Percentiles rank a stretch among this genome's conserved stretches.
Evolutionary conservation across 495 filamentous ascomycete genomes (phyloP).

Genomic region (Articulospora tetracladia): DNA sequence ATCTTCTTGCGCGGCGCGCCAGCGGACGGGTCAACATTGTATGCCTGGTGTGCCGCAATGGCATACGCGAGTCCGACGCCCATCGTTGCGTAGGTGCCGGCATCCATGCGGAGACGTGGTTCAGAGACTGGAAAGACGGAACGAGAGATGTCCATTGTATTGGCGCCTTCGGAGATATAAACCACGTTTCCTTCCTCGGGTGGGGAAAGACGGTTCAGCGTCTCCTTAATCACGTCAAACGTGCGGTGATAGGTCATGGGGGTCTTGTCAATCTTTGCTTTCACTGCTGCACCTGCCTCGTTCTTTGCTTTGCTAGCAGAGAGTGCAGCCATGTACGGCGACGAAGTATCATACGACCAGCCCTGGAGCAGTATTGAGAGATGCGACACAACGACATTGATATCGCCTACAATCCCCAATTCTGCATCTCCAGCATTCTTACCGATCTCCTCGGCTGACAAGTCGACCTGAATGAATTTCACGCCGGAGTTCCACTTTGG

Average conservation of each 20-base stretch:
- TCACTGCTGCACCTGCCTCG: conserved; percentile 35
- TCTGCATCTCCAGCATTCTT: conserved; percentile 42
- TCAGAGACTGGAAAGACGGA: neutral
- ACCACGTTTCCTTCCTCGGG: conserved; percentile 41
- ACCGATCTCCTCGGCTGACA: conserved; percentile 54
- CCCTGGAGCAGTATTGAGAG: conserved; percentile 33
- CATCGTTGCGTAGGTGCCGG: conserved; percentile 65
- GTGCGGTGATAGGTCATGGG: conserved; percentile 52
- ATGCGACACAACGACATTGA: conserved; percentile 49
- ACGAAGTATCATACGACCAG: conserved; percentile 42
- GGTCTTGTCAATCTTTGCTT: conserved; percentile 31
- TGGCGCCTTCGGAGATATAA: conserved; percentile 63
- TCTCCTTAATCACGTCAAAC: conserved; percentile 50
- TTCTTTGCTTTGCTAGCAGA: conserved; percentile 36
- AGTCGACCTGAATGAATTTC: conserved; percentile 57
- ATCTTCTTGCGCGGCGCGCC: conserved; percentile 43
- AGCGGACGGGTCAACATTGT: conserved; percentile 37
- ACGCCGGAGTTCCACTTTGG: conserved; percentile 53
- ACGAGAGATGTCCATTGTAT: conserved; percentile 23
- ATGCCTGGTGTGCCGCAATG: conserved; percentile 57
- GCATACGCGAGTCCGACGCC: conserved; percentile 62
- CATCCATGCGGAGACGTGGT: neutral
- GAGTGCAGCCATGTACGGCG: conserved; percentile 30
- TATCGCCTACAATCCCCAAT: conserved; percentile 50
- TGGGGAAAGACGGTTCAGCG: neutral